Percentiles rank a stretch among this genome's conserved stretches.
Evolutionary conservation across 2,329 filamentous ascomycete species (phyloP).

Genomic region (Penicillium hordei): DNA sequence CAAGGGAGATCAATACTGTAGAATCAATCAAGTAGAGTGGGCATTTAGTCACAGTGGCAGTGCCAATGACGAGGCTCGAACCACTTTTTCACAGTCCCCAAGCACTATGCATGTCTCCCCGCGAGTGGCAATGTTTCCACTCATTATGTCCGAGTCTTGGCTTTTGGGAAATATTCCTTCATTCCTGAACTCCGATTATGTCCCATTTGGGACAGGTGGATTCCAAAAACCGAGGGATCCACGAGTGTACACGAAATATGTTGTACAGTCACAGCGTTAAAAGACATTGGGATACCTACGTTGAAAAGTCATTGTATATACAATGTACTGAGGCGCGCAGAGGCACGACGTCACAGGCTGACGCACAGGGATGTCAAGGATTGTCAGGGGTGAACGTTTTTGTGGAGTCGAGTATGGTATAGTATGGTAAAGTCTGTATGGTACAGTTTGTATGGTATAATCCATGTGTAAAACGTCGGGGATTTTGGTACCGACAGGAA

Average conservation of each 20-base stretch:
- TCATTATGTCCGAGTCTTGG: constrained; percentile 1
- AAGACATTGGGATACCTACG: not conserved
- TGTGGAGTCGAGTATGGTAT: constrained; percentile 7
- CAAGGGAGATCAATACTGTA: constrained; percentile 17
- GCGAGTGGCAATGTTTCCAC: constrained; percentile 24
- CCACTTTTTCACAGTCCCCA: constrained; percentile 10
- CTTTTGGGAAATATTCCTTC: constrained; percentile 7
- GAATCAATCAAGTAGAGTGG: constrained; percentile 23
- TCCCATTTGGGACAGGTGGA: not conserved
- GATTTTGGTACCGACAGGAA: not conserved
- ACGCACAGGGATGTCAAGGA: constrained; percentile 25
- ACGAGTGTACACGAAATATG: not conserved
- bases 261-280: not conserved
- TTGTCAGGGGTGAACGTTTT: constrained; percentile 25
- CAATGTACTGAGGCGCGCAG: not conserved
- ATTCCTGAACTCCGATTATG: not conserved
- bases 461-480: not conserved
- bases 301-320: not conserved
- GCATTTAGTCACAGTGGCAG: constrained; percentile 20
- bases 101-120: constrained; percentile 8
- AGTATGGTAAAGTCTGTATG: not conserved
- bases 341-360: constrained; percentile 27
- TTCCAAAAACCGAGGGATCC: not conserved
- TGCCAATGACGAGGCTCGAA: constrained; percentile 17
- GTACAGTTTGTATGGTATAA: not conserved